Conservation (phyloP, 345 rosid species). For the Stellera chamaejasme region DNA sequence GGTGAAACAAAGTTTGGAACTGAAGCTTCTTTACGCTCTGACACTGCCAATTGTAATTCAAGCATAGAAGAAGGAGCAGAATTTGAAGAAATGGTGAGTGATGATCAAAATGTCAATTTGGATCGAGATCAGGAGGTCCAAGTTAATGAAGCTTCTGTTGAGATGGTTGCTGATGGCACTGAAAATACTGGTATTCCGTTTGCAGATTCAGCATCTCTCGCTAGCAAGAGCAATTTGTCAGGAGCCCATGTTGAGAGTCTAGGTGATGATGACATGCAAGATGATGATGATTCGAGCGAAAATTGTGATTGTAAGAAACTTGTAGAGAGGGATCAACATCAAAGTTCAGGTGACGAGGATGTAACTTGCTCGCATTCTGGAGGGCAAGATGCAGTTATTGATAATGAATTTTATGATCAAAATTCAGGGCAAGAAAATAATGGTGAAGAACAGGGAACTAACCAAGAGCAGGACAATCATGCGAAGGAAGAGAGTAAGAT, state of each 20-base stretch:
- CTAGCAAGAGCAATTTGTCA: background rate
- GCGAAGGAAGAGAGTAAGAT: conserved; percentile 18
- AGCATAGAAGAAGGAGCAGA: conserved; percentile 8
- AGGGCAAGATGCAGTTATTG: conserved; percentile 16
- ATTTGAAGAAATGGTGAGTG: conserved; percentile 12
- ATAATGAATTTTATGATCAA: conserved; percentile 21
- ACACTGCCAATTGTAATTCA: conserved; percentile 5
- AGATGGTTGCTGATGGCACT: conserved; percentile 8
- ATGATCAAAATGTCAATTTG: conserved; percentile 9
- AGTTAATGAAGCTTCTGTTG: conserved; percentile 11
- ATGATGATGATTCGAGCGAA: no score
- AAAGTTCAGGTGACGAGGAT: conserved; percentile 3
- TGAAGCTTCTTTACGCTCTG: conserved; percentile 9
- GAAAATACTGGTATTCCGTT: conserved; percentile 4
- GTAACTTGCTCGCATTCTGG: background rate
- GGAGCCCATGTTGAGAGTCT: no score
- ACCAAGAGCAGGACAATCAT: conserved; percentile 18
- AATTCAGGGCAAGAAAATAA: conserved; percentile 30
- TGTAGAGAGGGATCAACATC: no score
- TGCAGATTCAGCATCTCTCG: conserved; percentile 6
- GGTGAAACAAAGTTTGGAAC: background rate
- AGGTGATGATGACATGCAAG: no score
- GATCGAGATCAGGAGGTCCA: conserved; percentile 10
- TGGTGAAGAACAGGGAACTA: conserved; percentile 27
- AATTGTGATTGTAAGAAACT: no score